These are phyloP conservation scores for Trichoderma koningiopsis DNA, from an alignment of 2,329 filamentous ascomycete species.

Conservation along the genomic window DNA sequence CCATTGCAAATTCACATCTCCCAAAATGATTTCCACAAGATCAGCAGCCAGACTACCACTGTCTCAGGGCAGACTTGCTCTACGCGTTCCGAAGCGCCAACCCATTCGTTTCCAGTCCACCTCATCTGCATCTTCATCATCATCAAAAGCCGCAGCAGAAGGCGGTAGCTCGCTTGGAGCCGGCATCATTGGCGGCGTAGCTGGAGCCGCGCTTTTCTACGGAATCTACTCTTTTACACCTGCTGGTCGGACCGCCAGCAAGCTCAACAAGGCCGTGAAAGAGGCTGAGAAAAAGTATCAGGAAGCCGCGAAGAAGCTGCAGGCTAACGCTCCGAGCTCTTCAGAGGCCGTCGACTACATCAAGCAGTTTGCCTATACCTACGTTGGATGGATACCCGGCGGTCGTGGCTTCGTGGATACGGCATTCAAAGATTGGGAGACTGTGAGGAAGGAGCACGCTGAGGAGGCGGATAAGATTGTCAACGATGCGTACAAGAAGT, in stretches of 20 bases:
- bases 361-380: slow-evolving; percentile 66
- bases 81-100: slow-evolving; percentile 14
- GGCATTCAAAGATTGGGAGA: slow-evolving; percentile 71
- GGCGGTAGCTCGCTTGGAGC: slow-evolving; percentile 37
- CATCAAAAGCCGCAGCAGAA: neutral
- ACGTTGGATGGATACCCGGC: slow-evolving; percentile 72
- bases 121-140: slow-evolving; percentile 10
- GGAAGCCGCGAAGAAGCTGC: slow-evolving; percentile 60
- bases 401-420: slow-evolving; percentile 68
- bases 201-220: slow-evolving; percentile 47
- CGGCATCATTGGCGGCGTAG: slow-evolving; percentile 49
- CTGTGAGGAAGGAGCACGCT: slow-evolving; percentile 65
- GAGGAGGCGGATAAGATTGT: slow-evolving; percentile 72
- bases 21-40: slow-evolving; percentile 22
- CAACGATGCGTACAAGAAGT: slow-evolving; percentile 65
- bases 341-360: slow-evolving; percentile 69
- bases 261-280: slow-evolving; percentile 51
- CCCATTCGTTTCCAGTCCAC: slow-evolving; percentile 22
- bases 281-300: slow-evolving; percentile 64
- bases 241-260: slow-evolving; percentile 44
- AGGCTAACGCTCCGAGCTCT: slow-evolving; percentile 63
- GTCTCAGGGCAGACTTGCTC: slow-evolving; percentile 7
- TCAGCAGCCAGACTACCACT: slow-evolving; percentile 12
- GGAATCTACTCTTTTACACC: slow-evolving; percentile 49
- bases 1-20: neutral